Evolutionary conservation across 805 yeast species (phyloP), one percentile per base, ranked within the genome.

Genomic region (Nakazawaea sp.): DNA sequence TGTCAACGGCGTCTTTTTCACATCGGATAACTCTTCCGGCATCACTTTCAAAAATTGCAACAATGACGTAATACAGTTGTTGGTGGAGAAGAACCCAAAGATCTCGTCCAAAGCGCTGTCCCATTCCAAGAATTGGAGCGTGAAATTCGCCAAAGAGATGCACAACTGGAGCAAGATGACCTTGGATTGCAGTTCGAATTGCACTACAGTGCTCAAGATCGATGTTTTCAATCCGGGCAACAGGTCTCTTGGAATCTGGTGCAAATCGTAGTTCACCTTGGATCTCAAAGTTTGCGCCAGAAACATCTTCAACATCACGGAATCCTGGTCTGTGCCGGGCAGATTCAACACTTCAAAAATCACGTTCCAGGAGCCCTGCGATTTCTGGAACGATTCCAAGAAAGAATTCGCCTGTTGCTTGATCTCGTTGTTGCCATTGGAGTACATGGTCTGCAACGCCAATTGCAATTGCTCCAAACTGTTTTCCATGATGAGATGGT

Each of bases 251-350:
- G 87, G 84, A 4, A 92, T 60, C 58, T 92, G 97, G 36, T 70
- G 64, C 45, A 90, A 64, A 58, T 92, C 97, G 56, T 85, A 89
- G 10, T 84, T 82, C 35, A 87, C 72, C 52, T 81, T 89, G 30
- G 89, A 79, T 44, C 96, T 68, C 43, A 92, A 61, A 1, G 98
- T 92, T 56, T 94, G 98, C 0, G 97, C 82, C 12, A 90, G 81
- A 62, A 94, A 92, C 50, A 92, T 66, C 49, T 78, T 78, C 35
- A 82, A 61, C 51, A 81, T 85, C 30, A 76, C 45, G 4, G 74
- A 46, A 8, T 50, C 40, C 10, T 46, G 43, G 20, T 47, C 43
- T 4, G 21, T 16, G 10, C 32, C 18, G 8, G 18, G 13, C 20
- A 54, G 54, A 26, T 47, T 47, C 23, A 88, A 66, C 2, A 82